Evolutionary conservation across 148 eudicot species (phyloP).

Genomic region (Rhododendron ferrugineum): DNA sequence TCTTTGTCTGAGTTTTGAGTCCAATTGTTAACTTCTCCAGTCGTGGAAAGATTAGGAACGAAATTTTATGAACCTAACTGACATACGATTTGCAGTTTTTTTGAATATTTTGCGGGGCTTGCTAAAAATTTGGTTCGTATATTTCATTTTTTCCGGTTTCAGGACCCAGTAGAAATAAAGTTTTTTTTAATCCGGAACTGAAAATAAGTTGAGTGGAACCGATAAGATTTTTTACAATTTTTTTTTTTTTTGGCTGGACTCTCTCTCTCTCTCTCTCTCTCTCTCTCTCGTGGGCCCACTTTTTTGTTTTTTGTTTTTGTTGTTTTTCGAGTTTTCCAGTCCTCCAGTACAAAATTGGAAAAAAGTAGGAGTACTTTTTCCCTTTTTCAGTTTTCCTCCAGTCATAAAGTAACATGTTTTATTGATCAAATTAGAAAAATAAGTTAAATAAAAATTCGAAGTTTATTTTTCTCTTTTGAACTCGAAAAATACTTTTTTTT

Average conservation of each 20-base stretch:
- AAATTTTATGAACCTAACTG: neutral
- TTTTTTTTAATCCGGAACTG: neutral
- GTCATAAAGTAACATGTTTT: neutral
- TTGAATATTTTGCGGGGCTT: neutral
- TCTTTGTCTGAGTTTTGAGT: neutral
- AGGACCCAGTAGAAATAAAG: neutral
- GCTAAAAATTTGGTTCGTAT: neutral
- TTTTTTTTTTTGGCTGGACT: no score
- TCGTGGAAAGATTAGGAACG: neutral
- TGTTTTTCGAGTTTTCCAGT: neutral
- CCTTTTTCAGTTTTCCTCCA: neutral
- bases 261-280: neutral
- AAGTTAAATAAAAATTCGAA: neutral
- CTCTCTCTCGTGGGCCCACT: neutral
- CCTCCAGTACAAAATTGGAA: neutral
- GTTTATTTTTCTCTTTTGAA: neutral
- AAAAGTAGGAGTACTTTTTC: neutral
- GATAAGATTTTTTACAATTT: neutral
- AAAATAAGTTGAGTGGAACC: neutral
- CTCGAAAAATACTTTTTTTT: neutral
- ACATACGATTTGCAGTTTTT: neutral
- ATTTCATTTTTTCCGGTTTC: neutral
- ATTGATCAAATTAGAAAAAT: neutral
- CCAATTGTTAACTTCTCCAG: neutral
- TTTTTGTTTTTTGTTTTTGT: neutral